A percentile compares a stretch with the other conserved stretches of the same genome.
These are phyloP conservation scores for Leccinum subtestaceum DNA, from an alignment of 768 basidiomycete genomes.

Conservation along the genomic window DNA sequence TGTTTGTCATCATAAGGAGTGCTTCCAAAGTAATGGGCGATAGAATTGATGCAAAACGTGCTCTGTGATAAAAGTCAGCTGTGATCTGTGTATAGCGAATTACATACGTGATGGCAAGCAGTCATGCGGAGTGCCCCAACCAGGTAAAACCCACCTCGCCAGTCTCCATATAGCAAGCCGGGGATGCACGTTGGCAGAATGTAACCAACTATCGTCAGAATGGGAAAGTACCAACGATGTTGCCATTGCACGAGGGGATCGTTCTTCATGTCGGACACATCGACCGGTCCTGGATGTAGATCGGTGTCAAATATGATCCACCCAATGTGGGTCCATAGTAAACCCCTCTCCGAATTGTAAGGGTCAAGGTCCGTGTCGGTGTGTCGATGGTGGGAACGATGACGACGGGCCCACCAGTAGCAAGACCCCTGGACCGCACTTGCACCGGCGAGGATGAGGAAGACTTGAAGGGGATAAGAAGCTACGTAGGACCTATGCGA, in stretches of 20 bases:
- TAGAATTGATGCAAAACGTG: conserved; percentile 86
- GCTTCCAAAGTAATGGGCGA: conserved; percentile 81
- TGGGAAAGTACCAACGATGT: conserved; percentile 66
- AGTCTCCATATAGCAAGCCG: conserved; percentile 72
- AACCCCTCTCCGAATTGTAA: conserved; percentile 75
- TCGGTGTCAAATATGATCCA: conserved; percentile 81
- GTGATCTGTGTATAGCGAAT: neutral
- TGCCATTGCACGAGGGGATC: conserved; percentile 76
- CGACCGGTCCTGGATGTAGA: conserved; percentile 66
- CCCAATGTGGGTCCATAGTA: conserved; percentile 79
- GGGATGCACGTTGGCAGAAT: conserved; percentile 66
- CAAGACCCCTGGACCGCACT: conserved; percentile 87
- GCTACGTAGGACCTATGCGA: conserved; percentile 84
- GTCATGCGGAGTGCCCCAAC: conserved; percentile 69
- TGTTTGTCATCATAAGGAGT: conserved; percentile 80
- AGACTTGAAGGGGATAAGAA: conserved; percentile 63
- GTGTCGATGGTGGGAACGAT: conserved; percentile 81
- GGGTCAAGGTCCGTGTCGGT: conserved; percentile 87
- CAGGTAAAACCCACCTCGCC: conserved; percentile 74
- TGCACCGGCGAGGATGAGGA: conserved; percentile 69
- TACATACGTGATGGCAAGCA: conserved; percentile 77
- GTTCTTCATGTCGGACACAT: conserved; percentile 68
- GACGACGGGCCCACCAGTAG: conserved; percentile 83
- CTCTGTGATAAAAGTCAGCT: conserved; percentile 42
- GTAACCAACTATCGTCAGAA: conserved; percentile 67